These are phyloP conservation scores for Apiospora phragmitis DNA, from an alignment of 2,329 filamentous ascomycete species.

Conservation along the genomic window DNA sequence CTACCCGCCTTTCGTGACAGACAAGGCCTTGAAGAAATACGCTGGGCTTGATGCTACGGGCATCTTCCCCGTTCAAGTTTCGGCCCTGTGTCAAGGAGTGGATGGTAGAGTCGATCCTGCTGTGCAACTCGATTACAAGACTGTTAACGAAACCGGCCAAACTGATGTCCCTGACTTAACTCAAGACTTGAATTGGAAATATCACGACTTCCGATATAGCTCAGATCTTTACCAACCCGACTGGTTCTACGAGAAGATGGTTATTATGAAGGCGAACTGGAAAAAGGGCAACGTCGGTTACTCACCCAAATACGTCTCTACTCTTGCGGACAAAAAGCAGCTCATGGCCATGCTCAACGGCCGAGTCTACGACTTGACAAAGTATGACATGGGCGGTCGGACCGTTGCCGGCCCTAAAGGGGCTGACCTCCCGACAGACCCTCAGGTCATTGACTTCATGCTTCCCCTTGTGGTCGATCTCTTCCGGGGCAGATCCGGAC, in stretches of 20 bases:
- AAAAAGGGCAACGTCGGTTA: slow-evolving; percentile 88
- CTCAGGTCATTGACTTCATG: slow-evolving; percentile 76
- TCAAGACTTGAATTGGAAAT: slow-evolving; percentile 72
- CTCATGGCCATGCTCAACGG: slow-evolving; percentile 77
- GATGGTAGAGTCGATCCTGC: slow-evolving; percentile 64
- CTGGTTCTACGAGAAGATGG: slow-evolving; percentile 92
- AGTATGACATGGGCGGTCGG: slow-evolving; percentile 77
- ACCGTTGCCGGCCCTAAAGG: slow-evolving; percentile 58
- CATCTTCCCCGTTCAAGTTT: slow-evolving; percentile 93
- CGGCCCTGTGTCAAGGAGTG: slow-evolving; percentile 80
- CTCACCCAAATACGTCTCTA: slow-evolving; percentile 73
- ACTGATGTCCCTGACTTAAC: slow-evolving; percentile 60
- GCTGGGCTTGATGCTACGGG: slow-evolving; percentile 84
- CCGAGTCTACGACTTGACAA: slow-evolving; percentile 86
- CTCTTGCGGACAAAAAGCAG: slow-evolving; percentile 61
- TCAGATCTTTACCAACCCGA: slow-evolving; percentile 81
- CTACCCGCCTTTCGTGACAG: slow-evolving; percentile 67
- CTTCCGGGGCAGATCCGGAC: slow-evolving; percentile 74
- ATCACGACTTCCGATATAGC: slow-evolving; percentile 90
- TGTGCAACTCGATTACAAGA: slow-evolving; percentile 83
- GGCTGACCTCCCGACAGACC: slow-evolving; percentile 41
- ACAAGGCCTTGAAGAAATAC: slow-evolving; percentile 72
- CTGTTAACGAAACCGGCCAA: slow-evolving; percentile 71
- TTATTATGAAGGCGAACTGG: slow-evolving; percentile 73
- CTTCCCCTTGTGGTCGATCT: slow-evolving; percentile 69